phyloP scores from a whole-genome alignment of 345 rosid genomes.

The Lepidium aucheri region DNA sequence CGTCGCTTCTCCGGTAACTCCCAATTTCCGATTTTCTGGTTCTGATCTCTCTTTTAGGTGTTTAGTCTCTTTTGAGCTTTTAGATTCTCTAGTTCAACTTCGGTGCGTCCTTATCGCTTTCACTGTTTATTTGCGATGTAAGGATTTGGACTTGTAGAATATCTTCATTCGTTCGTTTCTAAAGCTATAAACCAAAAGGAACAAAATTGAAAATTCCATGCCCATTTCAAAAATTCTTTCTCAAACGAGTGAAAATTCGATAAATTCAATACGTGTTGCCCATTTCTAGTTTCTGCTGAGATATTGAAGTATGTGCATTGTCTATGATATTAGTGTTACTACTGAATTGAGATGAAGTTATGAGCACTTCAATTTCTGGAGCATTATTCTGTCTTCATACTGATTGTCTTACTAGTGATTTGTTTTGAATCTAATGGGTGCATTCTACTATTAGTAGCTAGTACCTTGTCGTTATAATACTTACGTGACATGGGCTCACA shows the following conservation, averaged over 20 bases:
- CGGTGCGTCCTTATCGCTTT: not conserved
- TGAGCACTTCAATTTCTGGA: not conserved
- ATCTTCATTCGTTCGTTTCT: not conserved
- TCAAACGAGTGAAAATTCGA: not conserved
- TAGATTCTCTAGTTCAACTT: not conserved
- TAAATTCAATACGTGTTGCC: not conserved
- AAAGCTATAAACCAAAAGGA: too few relatives aligned
- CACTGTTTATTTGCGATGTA: not conserved
- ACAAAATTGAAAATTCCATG: not conserved
- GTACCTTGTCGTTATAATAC: not conserved
- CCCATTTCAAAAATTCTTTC: not conserved
- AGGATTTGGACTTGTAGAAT: not conserved
- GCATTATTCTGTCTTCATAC: not conserved
- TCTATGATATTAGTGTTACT: not conserved
- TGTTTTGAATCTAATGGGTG: not conserved
- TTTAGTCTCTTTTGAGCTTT: not conserved
- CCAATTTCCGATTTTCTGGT: not conserved
- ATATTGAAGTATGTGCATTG: not conserved
- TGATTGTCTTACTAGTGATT: not conserved
- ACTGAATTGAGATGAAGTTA: not conserved
- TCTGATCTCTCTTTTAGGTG: not conserved
- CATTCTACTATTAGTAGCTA: not conserved
- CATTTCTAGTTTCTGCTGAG: not conserved
- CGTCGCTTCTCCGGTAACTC: conserved; percentile 36
- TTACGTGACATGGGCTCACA: not conserved